Evolutionary conservation across 2,329 filamentous ascomycete genomes (phyloP).

Genomic region (Alternaria brassicicola): DNA sequence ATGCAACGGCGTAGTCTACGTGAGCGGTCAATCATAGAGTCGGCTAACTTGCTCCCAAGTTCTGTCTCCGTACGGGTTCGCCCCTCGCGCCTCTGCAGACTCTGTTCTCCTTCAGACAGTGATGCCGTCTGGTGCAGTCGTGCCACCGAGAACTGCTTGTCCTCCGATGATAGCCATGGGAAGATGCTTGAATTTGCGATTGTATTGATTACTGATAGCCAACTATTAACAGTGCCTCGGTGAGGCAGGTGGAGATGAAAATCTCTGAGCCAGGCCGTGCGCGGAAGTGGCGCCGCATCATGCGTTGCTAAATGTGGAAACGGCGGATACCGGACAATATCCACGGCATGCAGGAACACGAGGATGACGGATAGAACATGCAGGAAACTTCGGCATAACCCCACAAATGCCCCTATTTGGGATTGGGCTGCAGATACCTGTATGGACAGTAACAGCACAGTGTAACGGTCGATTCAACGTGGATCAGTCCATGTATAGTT

Average conservation of each 20-base stretch:
- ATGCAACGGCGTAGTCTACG: not conserved
- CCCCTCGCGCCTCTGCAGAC: too few relatives aligned
- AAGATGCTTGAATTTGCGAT: not conserved
- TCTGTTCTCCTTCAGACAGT: too few relatives aligned
- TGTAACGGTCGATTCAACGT: not conserved
- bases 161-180: not conserved
- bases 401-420: not conserved
- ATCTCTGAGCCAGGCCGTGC: not conserved
- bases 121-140: not conserved
- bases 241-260: not conserved
- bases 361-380: not conserved
- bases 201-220: not conserved
- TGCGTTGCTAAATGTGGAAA: not conserved
- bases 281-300: constrained; percentile 2
- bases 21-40: not conserved
- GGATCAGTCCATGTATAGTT: not conserved
- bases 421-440: not conserved
- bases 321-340: not conserved
- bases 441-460: not conserved
- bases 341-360: not conserved
- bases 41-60: not conserved
- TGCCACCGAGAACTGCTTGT: not conserved
- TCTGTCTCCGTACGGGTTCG: too few relatives aligned
- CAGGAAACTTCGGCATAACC: not conserved
- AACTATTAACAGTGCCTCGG: not conserved